A percentile compares a stretch with the other conserved stretches of the same genome.
Evolutionary conservation across 164 flowering plant species (phyloP).

Genomic region (Chloranthus sessilifolius): DNA sequence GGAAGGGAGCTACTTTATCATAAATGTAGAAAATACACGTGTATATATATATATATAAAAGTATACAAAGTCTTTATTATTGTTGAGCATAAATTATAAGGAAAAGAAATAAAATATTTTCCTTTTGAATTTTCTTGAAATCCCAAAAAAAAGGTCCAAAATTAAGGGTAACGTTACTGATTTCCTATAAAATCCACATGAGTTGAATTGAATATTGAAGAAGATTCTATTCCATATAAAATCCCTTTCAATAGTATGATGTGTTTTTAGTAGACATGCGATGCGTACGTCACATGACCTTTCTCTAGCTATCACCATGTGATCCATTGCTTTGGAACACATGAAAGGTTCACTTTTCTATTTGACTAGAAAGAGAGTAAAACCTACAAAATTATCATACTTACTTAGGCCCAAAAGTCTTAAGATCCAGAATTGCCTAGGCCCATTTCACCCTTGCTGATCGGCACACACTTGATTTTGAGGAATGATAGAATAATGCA

Average conservation of each 20-base stretch:
- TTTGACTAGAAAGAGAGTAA: neutral
- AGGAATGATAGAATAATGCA: neutral
- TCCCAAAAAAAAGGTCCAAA: too few relatives aligned
- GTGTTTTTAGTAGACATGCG: neutral
- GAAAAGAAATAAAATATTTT: neutral
- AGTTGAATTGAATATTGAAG: slow-evolving; percentile 11
- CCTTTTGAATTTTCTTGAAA: neutral
- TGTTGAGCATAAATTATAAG: neutral
- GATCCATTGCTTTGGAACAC: slow-evolving; percentile 16
- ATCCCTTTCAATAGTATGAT: slow-evolving; percentile 7
- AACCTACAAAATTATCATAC: too few relatives aligned
- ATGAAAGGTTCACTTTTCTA: slow-evolving; percentile 2
- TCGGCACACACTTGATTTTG: neutral
- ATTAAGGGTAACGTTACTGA: too few relatives aligned
- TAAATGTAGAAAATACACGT: neutral
- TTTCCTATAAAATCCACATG: too few relatives aligned
- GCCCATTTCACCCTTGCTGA: too few relatives aligned
- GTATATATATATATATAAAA: neutral
- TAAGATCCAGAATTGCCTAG: too few relatives aligned
- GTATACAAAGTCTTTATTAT: neutral
- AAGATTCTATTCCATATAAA: slow-evolving; percentile 36
- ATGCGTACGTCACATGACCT: slow-evolving; percentile 22
- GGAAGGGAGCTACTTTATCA: neutral
- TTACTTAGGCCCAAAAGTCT: too few relatives aligned
- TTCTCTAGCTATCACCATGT: slow-evolving; percentile 26